These are phyloP conservation scores for Arctostaphylos glauca DNA, from an alignment of 148 eudicot species.

Conservation along the genomic window DNA sequence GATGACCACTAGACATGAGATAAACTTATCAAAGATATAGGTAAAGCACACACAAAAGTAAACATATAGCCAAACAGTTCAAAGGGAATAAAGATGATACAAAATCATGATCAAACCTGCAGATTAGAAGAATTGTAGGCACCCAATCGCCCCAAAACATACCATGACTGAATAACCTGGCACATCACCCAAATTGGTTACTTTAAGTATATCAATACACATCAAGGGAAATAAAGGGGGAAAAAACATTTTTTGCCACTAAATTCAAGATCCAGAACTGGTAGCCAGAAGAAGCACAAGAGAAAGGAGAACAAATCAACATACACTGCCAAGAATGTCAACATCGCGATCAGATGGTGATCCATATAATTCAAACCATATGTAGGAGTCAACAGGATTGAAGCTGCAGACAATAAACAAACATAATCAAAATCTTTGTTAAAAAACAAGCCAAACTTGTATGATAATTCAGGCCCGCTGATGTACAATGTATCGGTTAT, in stretches of 20 bases:
- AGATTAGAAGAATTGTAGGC: slow-evolving; percentile 80
- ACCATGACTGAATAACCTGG: slow-evolving; percentile 98
- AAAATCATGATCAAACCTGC: slow-evolving; percentile 47
- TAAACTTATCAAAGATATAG: background rate
- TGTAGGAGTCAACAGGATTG: slow-evolving; percentile 81
- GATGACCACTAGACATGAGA: background rate
- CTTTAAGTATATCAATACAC: background rate
- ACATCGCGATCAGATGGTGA: slow-evolving; percentile 91
- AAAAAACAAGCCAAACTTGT: background rate
- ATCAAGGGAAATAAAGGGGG: background rate
- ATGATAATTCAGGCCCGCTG: background rate
- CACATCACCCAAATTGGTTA: slow-evolving; percentile 10
- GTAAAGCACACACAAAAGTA: background rate
- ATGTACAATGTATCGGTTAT: background rate
- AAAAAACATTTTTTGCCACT: slow-evolving; percentile 3
- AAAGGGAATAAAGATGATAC: background rate
- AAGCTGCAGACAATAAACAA: slow-evolving; percentile 50
- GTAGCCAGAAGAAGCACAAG: background rate
- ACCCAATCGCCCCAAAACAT: slow-evolving; percentile 95
- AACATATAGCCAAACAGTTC: slow-evolving; percentile 6
- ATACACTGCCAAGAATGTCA: slow-evolving; percentile 91
- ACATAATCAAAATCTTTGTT: background rate
- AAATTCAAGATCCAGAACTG: slow-evolving; percentile 6
- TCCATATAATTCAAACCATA: slow-evolving; percentile 88
- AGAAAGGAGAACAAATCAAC: slow-evolving; percentile 29